phyloP scores from a whole-genome alignment of 2,329 filamentous ascomycete species.

The Nannizziopsis arthrosporioides region DNA sequence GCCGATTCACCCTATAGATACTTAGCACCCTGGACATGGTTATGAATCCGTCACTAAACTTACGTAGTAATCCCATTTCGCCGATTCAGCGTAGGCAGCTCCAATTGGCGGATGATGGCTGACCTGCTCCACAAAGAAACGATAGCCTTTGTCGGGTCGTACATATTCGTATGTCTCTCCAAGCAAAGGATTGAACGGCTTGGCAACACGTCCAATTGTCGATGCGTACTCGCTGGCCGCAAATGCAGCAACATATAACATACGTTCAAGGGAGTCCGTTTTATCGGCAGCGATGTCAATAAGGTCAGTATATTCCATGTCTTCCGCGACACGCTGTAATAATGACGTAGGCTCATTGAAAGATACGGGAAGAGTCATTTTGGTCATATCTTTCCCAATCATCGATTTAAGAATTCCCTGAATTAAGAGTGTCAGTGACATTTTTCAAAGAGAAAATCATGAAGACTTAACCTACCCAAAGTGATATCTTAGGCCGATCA shows the following conservation, averaged over 20 bases:
- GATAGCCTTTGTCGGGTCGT: constrained; percentile 89
- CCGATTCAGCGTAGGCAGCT: constrained; percentile 81
- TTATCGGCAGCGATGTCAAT: constrained; percentile 80
- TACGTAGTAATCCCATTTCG: constrained; percentile 86
- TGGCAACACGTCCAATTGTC: constrained; percentile 90
- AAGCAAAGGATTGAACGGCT: constrained; percentile 92
- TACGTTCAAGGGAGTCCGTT: constrained; percentile 73
- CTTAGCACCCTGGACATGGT: too few relatives aligned
- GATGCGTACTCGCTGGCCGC: constrained; percentile 94
- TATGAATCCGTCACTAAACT: constrained; percentile 17
- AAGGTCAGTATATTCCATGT: constrained; percentile 95
- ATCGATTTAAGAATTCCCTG: constrained; percentile 96
- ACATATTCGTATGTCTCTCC: constrained; percentile 97
- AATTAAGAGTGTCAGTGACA: constrained; percentile 1
- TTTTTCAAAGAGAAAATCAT: neutral
- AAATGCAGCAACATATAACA: constrained; percentile 91
- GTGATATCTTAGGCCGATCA: constrained; percentile 80
- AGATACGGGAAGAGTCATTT: constrained; percentile 95
- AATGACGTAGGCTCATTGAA: constrained; percentile 98
- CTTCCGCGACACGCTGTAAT: constrained; percentile 86
- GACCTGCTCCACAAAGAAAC: constrained; percentile 97
- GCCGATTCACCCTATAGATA: constrained; percentile 66
- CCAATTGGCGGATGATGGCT: constrained; percentile 93
- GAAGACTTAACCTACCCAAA: constrained; percentile 60
- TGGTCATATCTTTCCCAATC: constrained; percentile 99